phyloP scores from a whole-genome alignment of 1,284 basidiomycete genomes.

The Porodaedalea pini region DNA sequence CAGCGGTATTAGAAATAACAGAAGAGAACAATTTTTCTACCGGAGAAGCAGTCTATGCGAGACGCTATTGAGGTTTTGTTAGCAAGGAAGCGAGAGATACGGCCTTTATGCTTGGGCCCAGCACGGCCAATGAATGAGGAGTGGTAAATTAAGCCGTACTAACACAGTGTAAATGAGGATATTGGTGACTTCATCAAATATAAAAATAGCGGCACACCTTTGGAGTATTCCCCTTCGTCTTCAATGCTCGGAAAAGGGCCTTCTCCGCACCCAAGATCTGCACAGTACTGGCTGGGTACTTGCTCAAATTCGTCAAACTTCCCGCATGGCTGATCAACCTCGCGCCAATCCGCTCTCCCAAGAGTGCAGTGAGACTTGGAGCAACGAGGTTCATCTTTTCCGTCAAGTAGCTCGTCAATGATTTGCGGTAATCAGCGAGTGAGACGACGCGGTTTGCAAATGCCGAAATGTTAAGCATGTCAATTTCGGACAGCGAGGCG shows the following conservation, averaged over 20 bases:
- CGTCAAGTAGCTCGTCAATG: constrained; percentile 82
- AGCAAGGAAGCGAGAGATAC: constrained; percentile 96
- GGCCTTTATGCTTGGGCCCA: constrained; percentile 93
- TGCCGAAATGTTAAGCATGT: constrained; percentile 94
- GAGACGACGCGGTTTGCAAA: constrained; percentile 92
- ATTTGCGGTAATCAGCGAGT: constrained; percentile 92
- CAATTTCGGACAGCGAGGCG: constrained; percentile 86
- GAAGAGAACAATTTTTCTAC: constrained; percentile 35
- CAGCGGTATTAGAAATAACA: neutral
- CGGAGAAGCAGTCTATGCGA: constrained; percentile 95
- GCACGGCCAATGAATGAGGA: constrained; percentile 96
- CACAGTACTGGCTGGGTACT: constrained; percentile 97
- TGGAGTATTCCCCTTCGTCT: constrained; percentile 98
- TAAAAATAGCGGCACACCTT: constrained; percentile 56
- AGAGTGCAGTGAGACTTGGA: constrained; percentile 89
- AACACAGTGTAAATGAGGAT: constrained; percentile 17
- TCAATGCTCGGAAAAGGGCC: constrained; percentile 94
- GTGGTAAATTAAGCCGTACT: constrained; percentile 94
- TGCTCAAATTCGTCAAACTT: constrained; percentile 93
- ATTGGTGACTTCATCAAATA: neutral
- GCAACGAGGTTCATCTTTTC: constrained; percentile 99
- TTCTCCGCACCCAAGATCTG: constrained; percentile 99
- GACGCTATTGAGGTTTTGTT: constrained; percentile 99
- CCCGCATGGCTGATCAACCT: constrained; percentile 97
- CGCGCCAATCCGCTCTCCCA: constrained; percentile 95